Evolutionary conservation across 352 stramenopile species (phyloP).

Genomic region (Globisporangium spinosum): DNA sequence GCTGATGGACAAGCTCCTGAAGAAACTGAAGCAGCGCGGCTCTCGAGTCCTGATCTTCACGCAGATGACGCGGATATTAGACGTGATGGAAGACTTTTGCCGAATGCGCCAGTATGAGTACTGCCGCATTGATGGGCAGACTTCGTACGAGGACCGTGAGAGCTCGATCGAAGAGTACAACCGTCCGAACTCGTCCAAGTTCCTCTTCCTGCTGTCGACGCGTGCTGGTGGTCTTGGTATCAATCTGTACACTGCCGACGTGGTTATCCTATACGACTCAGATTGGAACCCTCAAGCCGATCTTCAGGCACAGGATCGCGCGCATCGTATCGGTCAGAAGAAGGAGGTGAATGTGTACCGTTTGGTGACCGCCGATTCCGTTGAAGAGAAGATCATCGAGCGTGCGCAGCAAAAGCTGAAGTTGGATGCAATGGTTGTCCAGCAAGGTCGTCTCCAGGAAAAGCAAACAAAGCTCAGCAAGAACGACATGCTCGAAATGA

Average conservation of each 20-base stretch:
- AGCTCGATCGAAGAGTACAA: conserved; percentile 95
- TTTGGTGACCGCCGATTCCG: conserved; percentile 93
- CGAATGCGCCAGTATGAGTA: conserved; percentile 91
- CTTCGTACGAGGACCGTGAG: conserved; percentile 83
- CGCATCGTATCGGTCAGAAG: conserved; percentile 98
- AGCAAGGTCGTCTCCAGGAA: conserved; percentile 82
- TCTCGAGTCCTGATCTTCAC: conserved; percentile 91
- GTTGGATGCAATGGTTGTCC: conserved; percentile 83
- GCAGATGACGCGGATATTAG: conserved; percentile 91
- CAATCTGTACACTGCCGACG: conserved; percentile 98
- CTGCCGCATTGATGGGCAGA: conserved; percentile 88
- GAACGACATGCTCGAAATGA: conserved; percentile 95
- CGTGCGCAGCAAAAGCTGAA: conserved; percentile 97
- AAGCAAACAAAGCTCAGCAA: conserved; percentile 93
- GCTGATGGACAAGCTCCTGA: conserved; percentile 91
- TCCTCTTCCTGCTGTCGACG: conserved; percentile 98
- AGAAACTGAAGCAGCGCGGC: conserved; percentile 83
- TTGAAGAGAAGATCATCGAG: conserved; percentile 99
- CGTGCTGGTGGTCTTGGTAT: conserved; percentile 96
- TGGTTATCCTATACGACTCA: conserved; percentile 98
- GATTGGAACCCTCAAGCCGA: conserved; percentile 99
- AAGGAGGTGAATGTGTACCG: conserved; percentile 97
- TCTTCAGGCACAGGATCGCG: conserved; percentile 93
- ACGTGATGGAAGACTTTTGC: conserved; percentile 96
- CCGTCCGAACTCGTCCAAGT: conserved; percentile 93